A percentile compares a stretch with the other conserved stretches of the same genome.
These are phyloP conservation scores for Lipomyces yamadae DNA, from an alignment of 805 yeast genomes.

Conservation along the genomic window DNA sequence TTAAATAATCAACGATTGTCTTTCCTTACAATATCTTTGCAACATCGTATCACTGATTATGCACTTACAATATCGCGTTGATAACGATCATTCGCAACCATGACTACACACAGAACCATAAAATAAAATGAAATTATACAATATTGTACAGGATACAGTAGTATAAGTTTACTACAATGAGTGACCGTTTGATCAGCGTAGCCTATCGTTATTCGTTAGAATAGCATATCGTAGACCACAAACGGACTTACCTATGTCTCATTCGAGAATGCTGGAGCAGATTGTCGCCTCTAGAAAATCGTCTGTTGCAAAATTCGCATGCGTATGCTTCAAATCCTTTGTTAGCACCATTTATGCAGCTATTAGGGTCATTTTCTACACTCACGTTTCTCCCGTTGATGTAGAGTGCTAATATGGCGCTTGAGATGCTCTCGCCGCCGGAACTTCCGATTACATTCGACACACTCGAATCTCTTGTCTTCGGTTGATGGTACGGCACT, in stretches of 20 bases:
- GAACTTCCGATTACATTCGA: conserved; percentile 66
- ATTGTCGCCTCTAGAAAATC: conserved; percentile 70
- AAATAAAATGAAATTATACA: not conserved
- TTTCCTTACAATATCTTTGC: not conserved
- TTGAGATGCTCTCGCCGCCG: conserved; percentile 78
- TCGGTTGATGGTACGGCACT: conserved; percentile 14
- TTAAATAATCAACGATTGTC: not conserved
- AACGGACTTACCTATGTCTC: conserved; percentile 45
- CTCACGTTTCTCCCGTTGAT: conserved; percentile 64
- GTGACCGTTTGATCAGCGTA: not conserved
- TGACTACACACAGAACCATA: not conserved
- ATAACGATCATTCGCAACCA: not conserved
- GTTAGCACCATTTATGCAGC: not conserved
- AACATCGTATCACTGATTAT: not conserved
- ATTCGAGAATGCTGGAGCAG: conserved; percentile 68
- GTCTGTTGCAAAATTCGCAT: conserved; percentile 64
- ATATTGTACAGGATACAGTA: not conserved
- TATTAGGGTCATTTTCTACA: not conserved
- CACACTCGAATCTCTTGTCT: conserved; percentile 56
- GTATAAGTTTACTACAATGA: not conserved
- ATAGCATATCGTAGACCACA: not conserved
- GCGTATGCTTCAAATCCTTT: conserved; percentile 50
- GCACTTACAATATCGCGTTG: not conserved
- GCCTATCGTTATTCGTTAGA: not conserved
- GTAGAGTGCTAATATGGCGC: conserved; percentile 74